phyloP scores from a whole-genome alignment of 169 alveolate genomes.

The Plasmodium ovale region DNA sequence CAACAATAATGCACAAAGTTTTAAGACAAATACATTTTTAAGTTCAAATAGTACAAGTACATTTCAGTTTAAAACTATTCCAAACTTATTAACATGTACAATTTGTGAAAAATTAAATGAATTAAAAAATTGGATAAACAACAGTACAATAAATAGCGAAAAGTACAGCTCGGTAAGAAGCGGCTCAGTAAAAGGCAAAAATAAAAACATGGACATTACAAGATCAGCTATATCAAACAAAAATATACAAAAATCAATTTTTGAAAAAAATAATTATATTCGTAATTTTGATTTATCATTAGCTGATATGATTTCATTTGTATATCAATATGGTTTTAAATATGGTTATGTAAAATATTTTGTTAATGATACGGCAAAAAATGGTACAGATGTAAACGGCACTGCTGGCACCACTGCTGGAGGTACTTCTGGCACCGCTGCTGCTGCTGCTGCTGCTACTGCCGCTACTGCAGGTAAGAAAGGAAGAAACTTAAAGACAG shows the following conservation, averaged over 20 bases:
- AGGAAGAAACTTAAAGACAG: not conserved
- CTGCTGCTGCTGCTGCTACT: too few relatives aligned
- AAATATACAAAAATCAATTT: not conserved
- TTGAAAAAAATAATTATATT: conserved; percentile 17
- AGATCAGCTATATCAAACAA: not conserved
- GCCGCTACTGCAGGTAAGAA: not conserved
- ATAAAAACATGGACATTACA: not conserved
- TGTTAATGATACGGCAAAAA: not conserved
- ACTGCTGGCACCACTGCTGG: too few relatives aligned
- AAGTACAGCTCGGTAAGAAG: not conserved
- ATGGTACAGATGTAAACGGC: not conserved
- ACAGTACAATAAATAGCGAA: not conserved
- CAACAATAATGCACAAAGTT: not conserved
- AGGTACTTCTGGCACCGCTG: too few relatives aligned
- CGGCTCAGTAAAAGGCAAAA: not conserved
- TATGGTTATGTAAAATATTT: conserved; percentile 16
- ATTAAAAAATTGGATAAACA: conserved; percentile 43
- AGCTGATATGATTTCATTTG: conserved; percentile 39
- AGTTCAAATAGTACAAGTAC: conserved; percentile 9
- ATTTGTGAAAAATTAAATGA: conserved; percentile 45
- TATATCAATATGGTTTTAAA: conserved; percentile 20
- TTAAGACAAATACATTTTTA: not conserved
- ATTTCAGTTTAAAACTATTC: conserved; percentile 8
- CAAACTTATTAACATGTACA: not conserved
- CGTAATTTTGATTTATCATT: conserved; percentile 30